Evolutionary conservation across 805 yeast species (phyloP).

Genomic region (Scheffersomyces ergatensis): DNA sequence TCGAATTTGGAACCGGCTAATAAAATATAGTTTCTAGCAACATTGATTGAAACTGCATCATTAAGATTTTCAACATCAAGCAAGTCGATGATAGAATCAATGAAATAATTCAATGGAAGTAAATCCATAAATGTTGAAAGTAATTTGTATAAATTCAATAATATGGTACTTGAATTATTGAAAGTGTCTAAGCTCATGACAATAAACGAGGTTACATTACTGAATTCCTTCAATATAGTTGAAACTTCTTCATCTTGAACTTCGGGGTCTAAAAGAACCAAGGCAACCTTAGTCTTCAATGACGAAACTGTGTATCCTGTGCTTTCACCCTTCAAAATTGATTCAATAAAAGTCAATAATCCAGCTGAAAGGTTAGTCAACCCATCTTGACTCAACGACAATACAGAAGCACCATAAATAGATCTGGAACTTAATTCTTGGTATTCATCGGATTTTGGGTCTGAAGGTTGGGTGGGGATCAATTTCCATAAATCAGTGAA

Average conservation of each 20-base stretch:
- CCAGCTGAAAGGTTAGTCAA: slow-evolving; percentile 47
- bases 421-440: slow-evolving; percentile 48
- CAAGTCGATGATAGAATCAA: slow-evolving; percentile 50
- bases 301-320: slow-evolving; percentile 19
- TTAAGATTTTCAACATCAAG: slow-evolving; percentile 29
- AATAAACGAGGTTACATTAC: slow-evolving; percentile 31
- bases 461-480: slow-evolving; percentile 43
- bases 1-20: slow-evolving; percentile 70
- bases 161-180: slow-evolving; percentile 22
- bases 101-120: slow-evolving; percentile 74
- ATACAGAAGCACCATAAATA: slow-evolving; percentile 60
- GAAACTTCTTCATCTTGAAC: slow-evolving; percentile 24
- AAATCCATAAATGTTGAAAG: slow-evolving; percentile 64
- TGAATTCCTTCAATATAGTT: slow-evolving; percentile 30
- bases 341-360: slow-evolving; percentile 56
- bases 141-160: slow-evolving; percentile 48
- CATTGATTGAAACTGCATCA: slow-evolving; percentile 42
- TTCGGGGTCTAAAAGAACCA: slow-evolving; percentile 45
- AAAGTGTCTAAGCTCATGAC: slow-evolving; percentile 37
- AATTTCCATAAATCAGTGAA: slow-evolving; percentile 52
- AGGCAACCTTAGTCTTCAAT: slow-evolving; percentile 51
- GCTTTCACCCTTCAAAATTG: slow-evolving; percentile 35
- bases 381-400: slow-evolving; percentile 49
- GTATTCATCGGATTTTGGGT: slow-evolving; percentile 33
- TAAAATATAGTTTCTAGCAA: slow-evolving; percentile 60